Conservation (phyloP, 306 rosid species). For the Begonia loranthoides region DNA sequence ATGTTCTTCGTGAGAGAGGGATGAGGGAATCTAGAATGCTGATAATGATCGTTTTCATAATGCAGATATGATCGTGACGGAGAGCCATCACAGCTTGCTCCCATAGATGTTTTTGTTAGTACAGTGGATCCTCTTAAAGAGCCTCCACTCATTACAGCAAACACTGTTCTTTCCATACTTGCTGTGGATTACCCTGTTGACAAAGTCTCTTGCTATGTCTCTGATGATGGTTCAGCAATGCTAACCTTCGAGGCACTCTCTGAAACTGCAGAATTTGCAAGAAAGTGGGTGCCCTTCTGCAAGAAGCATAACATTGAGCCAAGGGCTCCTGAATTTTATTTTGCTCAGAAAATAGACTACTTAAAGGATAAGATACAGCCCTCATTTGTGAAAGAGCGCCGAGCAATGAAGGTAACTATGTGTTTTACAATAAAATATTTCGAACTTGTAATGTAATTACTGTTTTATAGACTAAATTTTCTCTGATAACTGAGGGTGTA, state of each 20-base stretch:
- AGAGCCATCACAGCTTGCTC: slow-evolving; percentile 91
- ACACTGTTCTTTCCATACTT: slow-evolving; percentile 98
- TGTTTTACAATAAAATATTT: not conserved
- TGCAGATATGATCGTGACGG: slow-evolving; percentile 92
- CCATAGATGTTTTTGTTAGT: slow-evolving; percentile 88
- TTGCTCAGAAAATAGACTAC: slow-evolving; percentile 93
- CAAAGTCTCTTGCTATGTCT: no score
- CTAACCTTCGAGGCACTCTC: slow-evolving; percentile 91
- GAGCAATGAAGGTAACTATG: slow-evolving; percentile 77
- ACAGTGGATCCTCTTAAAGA: slow-evolving; percentile 99
- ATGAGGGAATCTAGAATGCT: slow-evolving; percentile 2
- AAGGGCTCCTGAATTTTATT: slow-evolving; percentile 96
- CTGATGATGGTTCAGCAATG: slow-evolving; percentile 99
- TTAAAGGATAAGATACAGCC: slow-evolving; percentile 96
- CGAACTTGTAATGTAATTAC: no score
- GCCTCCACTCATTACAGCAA: slow-evolving; percentile 92
- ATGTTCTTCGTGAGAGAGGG: no score
- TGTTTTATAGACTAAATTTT: no score
- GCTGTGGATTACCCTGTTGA: slow-evolving; percentile 98
- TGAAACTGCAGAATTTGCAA: slow-evolving; percentile 97
- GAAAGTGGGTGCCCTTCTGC: slow-evolving; percentile 98
- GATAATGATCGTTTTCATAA: slow-evolving; percentile 14
- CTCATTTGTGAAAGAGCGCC: slow-evolving; percentile 92
- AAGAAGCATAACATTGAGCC: slow-evolving; percentile 92
- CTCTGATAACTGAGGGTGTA: no score